Conservation (phyloP, 805 yeast genomes). For the Ogataea populi-albae region DNA sequence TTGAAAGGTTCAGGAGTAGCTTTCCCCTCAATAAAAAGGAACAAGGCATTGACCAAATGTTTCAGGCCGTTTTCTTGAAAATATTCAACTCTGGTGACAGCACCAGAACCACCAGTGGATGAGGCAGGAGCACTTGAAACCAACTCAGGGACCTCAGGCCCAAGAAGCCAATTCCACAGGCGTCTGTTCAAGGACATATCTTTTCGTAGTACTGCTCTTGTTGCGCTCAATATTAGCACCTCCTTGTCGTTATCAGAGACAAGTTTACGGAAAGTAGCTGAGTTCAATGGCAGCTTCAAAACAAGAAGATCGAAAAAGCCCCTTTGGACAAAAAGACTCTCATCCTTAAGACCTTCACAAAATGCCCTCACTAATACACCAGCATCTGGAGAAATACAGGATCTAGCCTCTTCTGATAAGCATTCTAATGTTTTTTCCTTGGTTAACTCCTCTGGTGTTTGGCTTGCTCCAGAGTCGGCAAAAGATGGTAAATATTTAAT, state of each 20-base stretch:
- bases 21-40: constrained; percentile 41
- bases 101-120: constrained; percentile 14
- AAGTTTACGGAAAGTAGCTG: constrained; percentile 50
- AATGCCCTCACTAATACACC: constrained; percentile 77
- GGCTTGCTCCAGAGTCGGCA: constrained; percentile 7
- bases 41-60: constrained; percentile 51
- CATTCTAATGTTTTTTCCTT: constrained; percentile 22
- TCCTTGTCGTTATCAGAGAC: constrained; percentile 54
- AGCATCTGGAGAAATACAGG: constrained; percentile 71
- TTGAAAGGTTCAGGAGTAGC: constrained; percentile 20
- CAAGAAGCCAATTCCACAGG: constrained; percentile 89
- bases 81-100: constrained; percentile 52
- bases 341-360: constrained; percentile 61
- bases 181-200: constrained; percentile 96
- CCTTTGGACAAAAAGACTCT: constrained; percentile 72
- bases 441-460: constrained; percentile 9
- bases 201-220: constrained; percentile 66
- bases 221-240: constrained; percentile 57
- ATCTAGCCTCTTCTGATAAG: constrained; percentile 43
- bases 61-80: constrained; percentile 57
- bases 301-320: constrained; percentile 84
- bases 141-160: constrained; percentile 53
- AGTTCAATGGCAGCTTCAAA: constrained; percentile 61
- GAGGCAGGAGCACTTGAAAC: constrained; percentile 3
- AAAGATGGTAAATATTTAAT: constrained; percentile 63